Evolutionary conservation across 1,284 basidiomycete species (phyloP).

Genomic region (Pseudozyma tsukubaensis): DNA sequence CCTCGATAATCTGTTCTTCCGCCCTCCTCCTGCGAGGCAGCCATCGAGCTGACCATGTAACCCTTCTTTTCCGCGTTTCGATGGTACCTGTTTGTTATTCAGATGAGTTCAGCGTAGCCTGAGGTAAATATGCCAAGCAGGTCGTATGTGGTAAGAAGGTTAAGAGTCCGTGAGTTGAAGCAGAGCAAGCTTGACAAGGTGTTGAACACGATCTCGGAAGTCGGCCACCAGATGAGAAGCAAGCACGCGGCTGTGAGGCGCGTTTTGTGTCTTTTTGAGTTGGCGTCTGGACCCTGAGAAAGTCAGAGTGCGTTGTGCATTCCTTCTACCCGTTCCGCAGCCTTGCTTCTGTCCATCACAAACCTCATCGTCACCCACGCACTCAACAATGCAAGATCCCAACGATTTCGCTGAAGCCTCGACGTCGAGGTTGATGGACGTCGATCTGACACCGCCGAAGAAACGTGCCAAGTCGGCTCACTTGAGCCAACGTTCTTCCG

Average conservation of each 20-base stretch:
- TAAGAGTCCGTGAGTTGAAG: too few relatives aligned
- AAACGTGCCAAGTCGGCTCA: conserved; percentile 31
- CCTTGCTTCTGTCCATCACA: neutral
- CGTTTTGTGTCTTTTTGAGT: neutral
- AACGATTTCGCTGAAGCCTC: neutral
- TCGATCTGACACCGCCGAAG: conserved; percentile 22
- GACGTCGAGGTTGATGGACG: conserved; percentile 10
- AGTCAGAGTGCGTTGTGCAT: neutral
- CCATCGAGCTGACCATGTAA: conserved; percentile 3
- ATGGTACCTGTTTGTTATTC: too few relatives aligned
- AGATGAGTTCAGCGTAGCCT: too few relatives aligned
- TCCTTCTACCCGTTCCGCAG: neutral
- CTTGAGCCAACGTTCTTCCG: conserved; percentile 3
- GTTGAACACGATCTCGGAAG: conserved; percentile 3
- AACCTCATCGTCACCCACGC: too few relatives aligned
- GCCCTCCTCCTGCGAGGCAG: conserved; percentile 16
- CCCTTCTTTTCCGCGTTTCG: too few relatives aligned
- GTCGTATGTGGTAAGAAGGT: too few relatives aligned
- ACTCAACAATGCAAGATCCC: neutral
- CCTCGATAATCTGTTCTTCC: conserved; percentile 33
- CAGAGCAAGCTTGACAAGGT: too few relatives aligned
- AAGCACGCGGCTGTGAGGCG: neutral
- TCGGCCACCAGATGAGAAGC: too few relatives aligned
- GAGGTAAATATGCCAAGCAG: too few relatives aligned
- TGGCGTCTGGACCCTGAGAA: conserved; percentile 39